These are phyloP conservation scores for Aspergillus clavatus DNA, from an alignment of 2,329 filamentous ascomycete genomes.

Conservation along the genomic window DNA sequence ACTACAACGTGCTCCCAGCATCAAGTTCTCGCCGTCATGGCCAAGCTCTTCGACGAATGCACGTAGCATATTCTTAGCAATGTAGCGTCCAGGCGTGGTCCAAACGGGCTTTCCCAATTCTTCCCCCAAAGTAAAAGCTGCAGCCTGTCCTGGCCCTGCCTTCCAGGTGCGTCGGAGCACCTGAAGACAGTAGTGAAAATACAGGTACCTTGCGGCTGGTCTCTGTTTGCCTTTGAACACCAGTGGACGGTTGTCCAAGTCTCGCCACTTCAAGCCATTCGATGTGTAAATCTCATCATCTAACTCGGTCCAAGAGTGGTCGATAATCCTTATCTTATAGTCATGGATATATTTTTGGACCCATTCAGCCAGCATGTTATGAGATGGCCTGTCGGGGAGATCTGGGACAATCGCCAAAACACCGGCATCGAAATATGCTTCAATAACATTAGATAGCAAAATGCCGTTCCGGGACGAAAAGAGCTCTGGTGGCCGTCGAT, in stretches of 20 bases:
- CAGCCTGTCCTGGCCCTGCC: not conserved
- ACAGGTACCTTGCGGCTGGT: slow-evolving; percentile 15
- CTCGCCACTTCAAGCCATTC: too few species aligned
- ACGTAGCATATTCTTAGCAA: slow-evolving; percentile 2
- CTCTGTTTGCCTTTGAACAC: slow-evolving; percentile 8
- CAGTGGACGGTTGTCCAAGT: too few species aligned
- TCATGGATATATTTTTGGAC: not conserved
- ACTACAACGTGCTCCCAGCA: not conserved
- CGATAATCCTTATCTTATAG: not conserved
- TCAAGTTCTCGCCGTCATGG: not conserved
- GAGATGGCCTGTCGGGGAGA: slow-evolving; percentile 2
- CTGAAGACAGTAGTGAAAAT: slow-evolving; percentile 20
- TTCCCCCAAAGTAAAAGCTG: not conserved
- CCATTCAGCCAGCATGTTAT: not conserved
- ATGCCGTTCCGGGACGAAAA: slow-evolving; percentile 1
- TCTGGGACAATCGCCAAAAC: slow-evolving; percentile 5
- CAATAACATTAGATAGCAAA: not conserved
- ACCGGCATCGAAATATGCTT: slow-evolving; percentile 1
- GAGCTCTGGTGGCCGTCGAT: not conserved
- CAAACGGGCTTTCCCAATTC: slow-evolving; percentile 4
- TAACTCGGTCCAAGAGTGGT: not conserved
- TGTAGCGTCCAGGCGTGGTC: slow-evolving; percentile 1
- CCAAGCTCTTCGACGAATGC: slow-evolving; percentile 6
- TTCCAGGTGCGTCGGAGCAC: slow-evolving; percentile 15
- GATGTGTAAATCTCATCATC: too few species aligned